Evolutionary conservation across 129 eudicot species (phyloP).

Genomic region (Smallanthus sonchifolius): DNA sequence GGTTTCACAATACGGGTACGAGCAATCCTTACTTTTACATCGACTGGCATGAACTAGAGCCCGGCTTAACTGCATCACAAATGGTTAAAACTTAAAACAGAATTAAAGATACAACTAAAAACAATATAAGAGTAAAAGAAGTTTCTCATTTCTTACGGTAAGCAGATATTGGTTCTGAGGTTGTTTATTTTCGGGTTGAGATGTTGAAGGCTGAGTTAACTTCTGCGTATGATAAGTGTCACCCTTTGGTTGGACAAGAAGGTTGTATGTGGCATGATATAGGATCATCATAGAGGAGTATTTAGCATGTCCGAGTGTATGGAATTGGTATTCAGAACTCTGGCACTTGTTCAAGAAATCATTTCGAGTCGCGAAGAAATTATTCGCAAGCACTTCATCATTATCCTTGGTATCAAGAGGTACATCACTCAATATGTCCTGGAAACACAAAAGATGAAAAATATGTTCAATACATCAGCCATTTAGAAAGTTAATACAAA

Average conservation of each 20-base stretch:
- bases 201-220: slow-evolving; percentile 5
- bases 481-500: background rate
- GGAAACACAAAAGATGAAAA: background rate
- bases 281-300: slow-evolving; percentile 80
- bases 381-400: slow-evolving; percentile 35
- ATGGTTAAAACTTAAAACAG: background rate
- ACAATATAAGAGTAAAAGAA: background rate
- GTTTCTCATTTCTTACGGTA: background rate
- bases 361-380: slow-evolving; percentile 38
- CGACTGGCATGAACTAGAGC: background rate
- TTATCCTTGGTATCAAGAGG: slow-evolving; percentile 53
- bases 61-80: background rate
- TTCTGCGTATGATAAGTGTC: slow-evolving; percentile 24
- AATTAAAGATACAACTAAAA: background rate
- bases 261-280: slow-evolving; percentile 40
- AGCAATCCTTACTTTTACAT: background rate
- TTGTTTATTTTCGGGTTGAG: background rate
- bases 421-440: slow-evolving; percentile 40
- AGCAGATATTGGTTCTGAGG: background rate
- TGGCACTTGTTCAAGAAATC: slow-evolving; percentile 60
- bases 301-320: slow-evolving; percentile 66
- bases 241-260: background rate
- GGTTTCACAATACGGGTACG: background rate
- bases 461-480: background rate
- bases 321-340: slow-evolving; percentile 54